Conservation (phyloP, 2,329 filamentous ascomycete species). For the Immersiporthe knoxdaviesiana region DNA sequence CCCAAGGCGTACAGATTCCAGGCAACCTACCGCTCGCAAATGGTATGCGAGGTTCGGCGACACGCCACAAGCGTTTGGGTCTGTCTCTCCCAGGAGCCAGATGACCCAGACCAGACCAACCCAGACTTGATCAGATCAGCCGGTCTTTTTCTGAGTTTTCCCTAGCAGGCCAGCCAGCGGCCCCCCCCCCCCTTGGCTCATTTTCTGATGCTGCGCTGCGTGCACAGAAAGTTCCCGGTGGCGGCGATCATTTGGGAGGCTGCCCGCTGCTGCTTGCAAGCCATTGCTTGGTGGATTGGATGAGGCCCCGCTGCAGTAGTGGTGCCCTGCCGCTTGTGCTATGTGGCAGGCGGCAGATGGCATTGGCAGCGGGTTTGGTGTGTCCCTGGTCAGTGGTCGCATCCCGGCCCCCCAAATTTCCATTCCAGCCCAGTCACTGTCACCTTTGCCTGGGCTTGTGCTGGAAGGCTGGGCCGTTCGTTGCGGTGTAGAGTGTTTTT, state of each 20-base stretch:
- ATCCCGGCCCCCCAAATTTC: not conserved
- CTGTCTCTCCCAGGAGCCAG: not conserved
- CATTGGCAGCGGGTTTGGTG: not conserved
- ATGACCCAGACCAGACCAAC: not conserved
- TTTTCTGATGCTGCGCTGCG: not conserved
- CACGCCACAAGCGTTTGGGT: conserved; percentile 2
- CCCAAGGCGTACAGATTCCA: not conserved
- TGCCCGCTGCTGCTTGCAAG: not conserved
- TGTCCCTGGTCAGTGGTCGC: not conserved
- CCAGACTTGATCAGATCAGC: not conserved
- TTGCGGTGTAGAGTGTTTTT: not conserved
- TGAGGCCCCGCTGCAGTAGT: not conserved
- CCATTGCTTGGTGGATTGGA: conserved; percentile 1
- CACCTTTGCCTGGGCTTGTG: not conserved
- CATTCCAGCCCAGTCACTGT: conserved; percentile 6
- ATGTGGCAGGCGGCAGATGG: not conserved
- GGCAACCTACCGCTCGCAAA: conserved; percentile 10
- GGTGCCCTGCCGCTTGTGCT: not conserved
- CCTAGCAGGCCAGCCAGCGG: not conserved
- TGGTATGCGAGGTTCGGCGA: conserved; percentile 5
- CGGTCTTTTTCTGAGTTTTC: not conserved
- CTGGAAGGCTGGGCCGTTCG: no score
- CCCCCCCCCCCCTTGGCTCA: not conserved
- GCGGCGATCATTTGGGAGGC: not conserved
- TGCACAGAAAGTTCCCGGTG: not conserved